Conservation (phyloP, 805 yeast species). For the Saccharomycopsis babjevae region DNA sequence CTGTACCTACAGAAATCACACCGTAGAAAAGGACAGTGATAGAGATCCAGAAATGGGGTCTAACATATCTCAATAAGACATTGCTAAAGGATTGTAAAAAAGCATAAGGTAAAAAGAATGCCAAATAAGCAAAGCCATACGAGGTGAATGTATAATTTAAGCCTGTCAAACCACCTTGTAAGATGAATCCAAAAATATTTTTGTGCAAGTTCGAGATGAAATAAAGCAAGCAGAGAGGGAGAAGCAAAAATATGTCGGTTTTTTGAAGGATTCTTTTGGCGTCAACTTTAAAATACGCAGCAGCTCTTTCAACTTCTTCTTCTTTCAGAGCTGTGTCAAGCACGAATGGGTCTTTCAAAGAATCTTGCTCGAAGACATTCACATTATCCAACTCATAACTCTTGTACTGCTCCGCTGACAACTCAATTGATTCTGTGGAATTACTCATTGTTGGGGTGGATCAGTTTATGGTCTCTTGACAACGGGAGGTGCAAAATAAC, state of each 20-base stretch:
- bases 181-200: background rate
- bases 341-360: background rate
- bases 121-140: slow-evolving; percentile 9
- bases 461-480: background rate
- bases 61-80: slow-evolving; percentile 43
- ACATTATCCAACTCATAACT: background rate
- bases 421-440: background rate
- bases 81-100: slow-evolving; percentile 50
- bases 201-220: background rate
- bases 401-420: background rate
- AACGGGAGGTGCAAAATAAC: no score
- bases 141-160: background rate
- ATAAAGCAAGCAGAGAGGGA: background rate
- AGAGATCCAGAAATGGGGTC: slow-evolving; percentile 58
- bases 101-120: slow-evolving; percentile 64
- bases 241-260: background rate
- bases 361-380: background rate
- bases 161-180: background rate
- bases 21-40: slow-evolving; percentile 52
- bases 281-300: background rate
- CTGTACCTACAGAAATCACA: slow-evolving; percentile 51
- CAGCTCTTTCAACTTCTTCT: background rate
- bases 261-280: background rate
- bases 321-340: background rate
- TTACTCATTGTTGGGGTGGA: background rate